Evolutionary conservation across 306 rosid species (phyloP), one percentile per base, ranked within the genome.

Genomic region (Fragaria vesca): DNA sequence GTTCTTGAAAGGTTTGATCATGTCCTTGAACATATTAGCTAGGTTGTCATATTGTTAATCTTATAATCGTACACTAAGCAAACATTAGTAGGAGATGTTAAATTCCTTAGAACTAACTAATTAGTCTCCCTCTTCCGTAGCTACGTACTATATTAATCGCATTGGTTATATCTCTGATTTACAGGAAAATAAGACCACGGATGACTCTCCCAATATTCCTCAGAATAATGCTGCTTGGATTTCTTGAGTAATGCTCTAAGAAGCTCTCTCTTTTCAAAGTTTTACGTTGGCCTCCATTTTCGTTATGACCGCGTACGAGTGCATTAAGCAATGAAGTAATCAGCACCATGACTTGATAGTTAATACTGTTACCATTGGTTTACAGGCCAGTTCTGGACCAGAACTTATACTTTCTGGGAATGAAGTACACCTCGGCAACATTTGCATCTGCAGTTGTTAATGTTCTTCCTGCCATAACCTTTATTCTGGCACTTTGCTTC

Each of bases 321-420:
- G 17, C 42, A 21, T 18, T 55, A 55, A n/a, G 51, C 55, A 77
- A 34, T 61, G 3, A 61, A 61, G 34, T 60, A 58, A 12, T 60
- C 17, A 60, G 66, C 17, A 24, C 66, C 34, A 12, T 60, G 66
- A 26, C 34, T 12, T 26, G 24, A 28, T 26, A 21, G 3, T 55
- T 55, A 55, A 21, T 10, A 32, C 42, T 62, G 17, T 62, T 38
- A 20, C 3, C 71, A 18, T 11, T 63, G 69, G 26, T 4, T 26
- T 58, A 20, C 97, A 96, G 99, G 88, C 99, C 99, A 36, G 99
- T 96, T 67, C 93, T 96, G 15, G 99, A 96, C 83, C 99, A 96
- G 80, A 96, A 96, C 76, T 71, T 91, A 51, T 96, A 93, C 86
- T 88, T 89, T 83, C 65, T 96, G 94, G 99, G 99, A 9, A 89